Conservation (phyloP, 148 eudicot genomes). For the Spergularia bocconei region DNA sequence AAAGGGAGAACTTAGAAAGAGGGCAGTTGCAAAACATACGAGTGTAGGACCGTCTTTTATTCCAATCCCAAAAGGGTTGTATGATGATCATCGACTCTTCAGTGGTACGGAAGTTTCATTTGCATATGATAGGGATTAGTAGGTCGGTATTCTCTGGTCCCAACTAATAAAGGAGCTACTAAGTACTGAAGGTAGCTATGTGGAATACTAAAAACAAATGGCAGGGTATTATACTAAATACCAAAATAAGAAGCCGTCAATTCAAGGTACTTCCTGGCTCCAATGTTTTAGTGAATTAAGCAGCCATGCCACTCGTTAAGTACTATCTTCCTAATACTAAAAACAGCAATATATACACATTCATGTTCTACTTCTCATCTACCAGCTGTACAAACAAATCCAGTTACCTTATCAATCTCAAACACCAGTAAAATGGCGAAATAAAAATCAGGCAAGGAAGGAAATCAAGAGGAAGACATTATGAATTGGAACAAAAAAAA, state of each 20-base stretch:
- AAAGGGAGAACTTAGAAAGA: constrained; percentile 2
- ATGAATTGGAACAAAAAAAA: too few species aligned
- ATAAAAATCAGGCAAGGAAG: too few species aligned
- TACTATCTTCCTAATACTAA: too few species aligned
- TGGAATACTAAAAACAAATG: neutral
- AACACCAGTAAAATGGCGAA: too few species aligned
- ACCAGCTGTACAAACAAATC: too few species aligned
- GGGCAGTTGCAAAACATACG: neutral
- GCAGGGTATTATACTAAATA: neutral
- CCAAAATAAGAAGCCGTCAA: neutral
- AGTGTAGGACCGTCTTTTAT: neutral
- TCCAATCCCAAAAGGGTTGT: neutral
- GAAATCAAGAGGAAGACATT: too few species aligned
- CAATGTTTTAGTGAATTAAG: too few species aligned
- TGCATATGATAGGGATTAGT: constrained; percentile 1
- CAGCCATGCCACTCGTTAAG: too few species aligned
- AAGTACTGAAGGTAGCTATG: neutral
- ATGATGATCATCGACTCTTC: neutral
- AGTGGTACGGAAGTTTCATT: constrained; percentile 5
- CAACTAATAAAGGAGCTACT: neutral
- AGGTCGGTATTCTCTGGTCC: neutral
- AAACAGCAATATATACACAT: too few species aligned
- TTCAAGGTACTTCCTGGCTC: neutral
- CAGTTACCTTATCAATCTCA: too few species aligned
- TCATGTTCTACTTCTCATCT: too few species aligned